Evolutionary conservation across 192 early-diverging fungal genomes (phyloP).

Genomic region (Spizellomyces sp.): DNA sequence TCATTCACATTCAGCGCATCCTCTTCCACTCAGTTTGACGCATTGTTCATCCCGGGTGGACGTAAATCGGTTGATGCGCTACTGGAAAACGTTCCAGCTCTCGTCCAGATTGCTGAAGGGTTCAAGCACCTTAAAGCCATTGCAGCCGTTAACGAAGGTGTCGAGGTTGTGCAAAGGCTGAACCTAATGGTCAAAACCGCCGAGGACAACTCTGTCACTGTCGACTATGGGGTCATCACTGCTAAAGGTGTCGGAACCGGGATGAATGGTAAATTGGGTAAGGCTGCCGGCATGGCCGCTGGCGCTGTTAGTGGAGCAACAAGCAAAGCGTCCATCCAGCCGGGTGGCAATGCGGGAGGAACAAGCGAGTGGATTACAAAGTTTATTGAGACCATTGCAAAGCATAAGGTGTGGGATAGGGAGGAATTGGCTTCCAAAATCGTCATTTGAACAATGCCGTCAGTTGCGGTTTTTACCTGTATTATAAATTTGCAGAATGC

Average conservation of each 20-base stretch:
- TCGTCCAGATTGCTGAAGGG: conserved; percentile 19
- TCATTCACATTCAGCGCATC: conserved; percentile 23
- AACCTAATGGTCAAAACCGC: background rate
- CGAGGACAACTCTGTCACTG: background rate
- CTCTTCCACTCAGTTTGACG: conserved; percentile 27
- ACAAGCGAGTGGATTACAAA: background rate
- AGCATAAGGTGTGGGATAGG: conserved; percentile 27
- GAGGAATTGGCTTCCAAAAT: conserved; percentile 25
- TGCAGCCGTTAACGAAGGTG: conserved; percentile 27
- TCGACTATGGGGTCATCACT: conserved; percentile 14
- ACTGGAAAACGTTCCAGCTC: conserved; percentile 8
- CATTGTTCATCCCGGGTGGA: conserved; percentile 25
- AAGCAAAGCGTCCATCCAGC: background rate
- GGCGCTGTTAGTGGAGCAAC: conserved; percentile 9
- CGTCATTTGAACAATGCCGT: background rate
- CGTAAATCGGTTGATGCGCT: conserved; percentile 16
- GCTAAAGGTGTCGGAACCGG: conserved; percentile 4
- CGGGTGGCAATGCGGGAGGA: background rate
- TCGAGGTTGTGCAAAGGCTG: conserved; percentile 10
- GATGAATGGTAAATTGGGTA: conserved; percentile 1
- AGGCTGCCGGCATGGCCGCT: background rate
- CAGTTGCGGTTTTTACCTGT: too few relatives aligned
- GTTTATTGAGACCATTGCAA: conserved; percentile 12
- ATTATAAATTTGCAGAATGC: too few relatives aligned
- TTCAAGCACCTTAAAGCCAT: conserved; percentile 34